phyloP scores from a whole-genome alignment of 2,329 filamentous ascomycete genomes.

The Diaporthe batatas region DNA sequence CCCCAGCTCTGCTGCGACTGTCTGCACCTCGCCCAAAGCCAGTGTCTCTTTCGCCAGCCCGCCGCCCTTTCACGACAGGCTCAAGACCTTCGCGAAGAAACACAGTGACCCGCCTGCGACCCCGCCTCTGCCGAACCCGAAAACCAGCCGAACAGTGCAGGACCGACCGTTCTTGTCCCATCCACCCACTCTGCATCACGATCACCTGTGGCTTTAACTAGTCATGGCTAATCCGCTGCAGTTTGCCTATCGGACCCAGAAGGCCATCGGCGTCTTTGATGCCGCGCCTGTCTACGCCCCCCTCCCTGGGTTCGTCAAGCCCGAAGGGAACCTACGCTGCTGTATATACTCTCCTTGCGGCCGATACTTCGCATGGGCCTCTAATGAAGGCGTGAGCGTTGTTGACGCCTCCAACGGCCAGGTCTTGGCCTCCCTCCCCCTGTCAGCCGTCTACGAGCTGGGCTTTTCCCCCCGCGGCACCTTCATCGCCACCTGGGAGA shows the following conservation, averaged over 20 bases:
- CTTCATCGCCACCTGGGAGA: slow-evolving; percentile 97
- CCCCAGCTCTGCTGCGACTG: not conserved
- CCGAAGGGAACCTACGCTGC: slow-evolving; percentile 94
- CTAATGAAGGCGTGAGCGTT: slow-evolving; percentile 86
- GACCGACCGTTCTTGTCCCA: slow-evolving; percentile 20
- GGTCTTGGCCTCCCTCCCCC: slow-evolving; percentile 79
- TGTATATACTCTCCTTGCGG: slow-evolving; percentile 96
- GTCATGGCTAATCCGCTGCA: slow-evolving; percentile 94
- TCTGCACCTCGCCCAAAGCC: not conserved
- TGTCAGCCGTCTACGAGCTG: slow-evolving; percentile 91
- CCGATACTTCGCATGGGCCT: slow-evolving; percentile 95
- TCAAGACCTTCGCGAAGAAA: slow-evolving; percentile 24
- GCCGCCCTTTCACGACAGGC: slow-evolving; percentile 20
- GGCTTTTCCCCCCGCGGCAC: slow-evolving; percentile 94
- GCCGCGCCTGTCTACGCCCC: slow-evolving; percentile 87
- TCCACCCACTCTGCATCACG: slow-evolving; percentile 47
- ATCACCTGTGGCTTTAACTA: slow-evolving; percentile 85
- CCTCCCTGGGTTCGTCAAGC: slow-evolving; percentile 85
- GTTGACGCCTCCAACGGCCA: slow-evolving; percentile 84
- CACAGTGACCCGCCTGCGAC: slow-evolving; percentile 3
- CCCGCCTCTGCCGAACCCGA: not conserved
- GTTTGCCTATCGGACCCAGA: slow-evolving; percentile 97
- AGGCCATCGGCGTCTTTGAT: slow-evolving; percentile 94
- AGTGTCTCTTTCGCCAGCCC: slow-evolving; percentile 4
- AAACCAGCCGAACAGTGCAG: slow-evolving; percentile 41